These are phyloP conservation scores for Capsicum rhomboideum DNA, from an alignment of 257 asterid species.

Conservation along the genomic window DNA sequence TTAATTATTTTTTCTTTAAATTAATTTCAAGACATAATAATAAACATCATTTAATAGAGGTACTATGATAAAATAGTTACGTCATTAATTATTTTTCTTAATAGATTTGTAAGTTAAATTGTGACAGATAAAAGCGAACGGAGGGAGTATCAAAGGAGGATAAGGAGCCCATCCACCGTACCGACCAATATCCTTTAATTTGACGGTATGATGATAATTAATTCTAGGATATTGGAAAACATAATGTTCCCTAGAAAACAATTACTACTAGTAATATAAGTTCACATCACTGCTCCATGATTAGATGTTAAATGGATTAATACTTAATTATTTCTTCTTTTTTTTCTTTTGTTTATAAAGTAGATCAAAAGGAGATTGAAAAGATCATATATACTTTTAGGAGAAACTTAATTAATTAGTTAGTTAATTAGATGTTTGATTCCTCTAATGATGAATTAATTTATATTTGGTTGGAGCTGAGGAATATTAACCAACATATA, in stretches of 20 bases:
- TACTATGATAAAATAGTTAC: too few relatives aligned
- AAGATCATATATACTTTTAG: not conserved
- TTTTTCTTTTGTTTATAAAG: not conserved
- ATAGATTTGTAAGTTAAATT: too few relatives aligned
- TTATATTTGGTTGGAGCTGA: not conserved
- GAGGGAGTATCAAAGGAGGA: too few relatives aligned
- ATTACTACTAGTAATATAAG: not conserved
- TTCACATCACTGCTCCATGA: not conserved
- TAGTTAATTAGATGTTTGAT: not conserved
- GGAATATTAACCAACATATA: not conserved
- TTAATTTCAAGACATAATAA: too few relatives aligned
- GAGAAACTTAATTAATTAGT: not conserved
- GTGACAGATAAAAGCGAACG: too few relatives aligned
- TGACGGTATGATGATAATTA: not conserved
- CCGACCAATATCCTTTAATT: too few relatives aligned
- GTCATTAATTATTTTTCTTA: too few relatives aligned
- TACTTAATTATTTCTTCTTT: not conserved
- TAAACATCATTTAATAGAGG: too few relatives aligned
- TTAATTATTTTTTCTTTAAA: too few relatives aligned
- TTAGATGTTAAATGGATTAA: not conserved
- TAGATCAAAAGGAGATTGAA: not conserved
- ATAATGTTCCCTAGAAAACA: not conserved
- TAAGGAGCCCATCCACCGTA: too few relatives aligned
- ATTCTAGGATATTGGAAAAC: not conserved
- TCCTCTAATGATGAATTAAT: not conserved